These are phyloP conservation scores for Thielaviopsis cerberus DNA, from an alignment of 2,329 filamentous ascomycete genomes.

Conservation along the genomic window DNA sequence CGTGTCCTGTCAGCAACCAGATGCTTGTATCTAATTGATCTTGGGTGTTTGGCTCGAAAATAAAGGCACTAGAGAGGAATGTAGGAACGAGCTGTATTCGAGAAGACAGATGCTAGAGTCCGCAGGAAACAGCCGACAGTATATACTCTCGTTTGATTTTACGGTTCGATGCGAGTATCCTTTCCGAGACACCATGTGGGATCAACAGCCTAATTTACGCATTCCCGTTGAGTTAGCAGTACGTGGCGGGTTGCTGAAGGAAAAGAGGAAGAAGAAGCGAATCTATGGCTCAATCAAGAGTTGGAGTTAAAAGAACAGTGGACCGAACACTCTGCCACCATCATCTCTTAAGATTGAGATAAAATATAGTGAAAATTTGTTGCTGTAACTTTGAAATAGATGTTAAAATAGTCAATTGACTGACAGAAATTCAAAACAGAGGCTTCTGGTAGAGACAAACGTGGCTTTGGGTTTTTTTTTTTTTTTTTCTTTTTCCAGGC, in stretches of 20 bases:
- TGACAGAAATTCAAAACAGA: no score
- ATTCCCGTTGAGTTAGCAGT: neutral
- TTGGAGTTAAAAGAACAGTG: neutral
- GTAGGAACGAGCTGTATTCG: neutral
- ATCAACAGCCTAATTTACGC: neutral
- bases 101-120: neutral
- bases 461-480: no score
- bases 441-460: neutral
- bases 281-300: neutral
- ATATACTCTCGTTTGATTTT: neutral
- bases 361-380: neutral
- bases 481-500: no score
- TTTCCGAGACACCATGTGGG: neutral
- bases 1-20: neutral
- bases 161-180: neutral
- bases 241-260: neutral
- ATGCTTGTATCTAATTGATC: no score
- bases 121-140: neutral
- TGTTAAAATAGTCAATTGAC: no score
- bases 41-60: neutral
- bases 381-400: no score
- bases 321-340: neutral
- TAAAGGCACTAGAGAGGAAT: neutral
- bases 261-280: neutral
- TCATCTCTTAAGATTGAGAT: neutral